Conservation (phyloP, 2,329 filamentous ascomycete species). For the Colletotrichum sp. region DNA sequence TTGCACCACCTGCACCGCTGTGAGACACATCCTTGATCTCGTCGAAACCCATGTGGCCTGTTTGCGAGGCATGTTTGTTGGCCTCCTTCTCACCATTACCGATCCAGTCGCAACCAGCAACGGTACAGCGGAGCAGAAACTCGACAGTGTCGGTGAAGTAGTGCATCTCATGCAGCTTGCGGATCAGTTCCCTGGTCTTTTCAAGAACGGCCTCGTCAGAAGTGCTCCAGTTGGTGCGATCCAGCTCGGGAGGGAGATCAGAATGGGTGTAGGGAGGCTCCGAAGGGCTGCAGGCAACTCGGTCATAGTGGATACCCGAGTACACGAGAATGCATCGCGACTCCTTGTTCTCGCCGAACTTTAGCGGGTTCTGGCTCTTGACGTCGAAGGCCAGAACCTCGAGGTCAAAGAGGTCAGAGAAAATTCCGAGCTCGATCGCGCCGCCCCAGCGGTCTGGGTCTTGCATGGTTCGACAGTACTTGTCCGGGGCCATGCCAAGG, state of each 20-base stretch:
- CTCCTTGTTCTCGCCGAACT: slow-evolving; percentile 77
- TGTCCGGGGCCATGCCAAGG: slow-evolving; percentile 72
- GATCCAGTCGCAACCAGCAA: slow-evolving; percentile 65
- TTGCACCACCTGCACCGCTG: background rate
- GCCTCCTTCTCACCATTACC: slow-evolving; percentile 71
- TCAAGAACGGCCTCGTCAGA: slow-evolving; percentile 71
- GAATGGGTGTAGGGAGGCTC: slow-evolving; percentile 60
- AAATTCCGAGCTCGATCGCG: slow-evolving; percentile 85
- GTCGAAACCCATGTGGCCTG: slow-evolving; percentile 64
- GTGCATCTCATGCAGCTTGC: slow-evolving; percentile 69
- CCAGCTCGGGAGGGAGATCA: slow-evolving; percentile 72
- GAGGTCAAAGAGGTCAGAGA: slow-evolving; percentile 83
- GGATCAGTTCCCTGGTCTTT: slow-evolving; percentile 68
- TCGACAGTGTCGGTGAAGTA: slow-evolving; percentile 90
- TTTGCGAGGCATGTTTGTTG: slow-evolving; percentile 64
- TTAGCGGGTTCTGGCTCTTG: slow-evolving; percentile 41
- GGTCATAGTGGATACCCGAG: slow-evolving; percentile 93
- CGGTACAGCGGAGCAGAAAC: slow-evolving; percentile 79
- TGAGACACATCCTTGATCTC: slow-evolving; percentile 71
- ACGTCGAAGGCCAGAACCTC: slow-evolving; percentile 89
- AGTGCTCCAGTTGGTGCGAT: slow-evolving; percentile 65
- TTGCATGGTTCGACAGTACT: slow-evolving; percentile 84
- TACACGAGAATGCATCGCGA: slow-evolving; percentile 84
- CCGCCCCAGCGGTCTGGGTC: slow-evolving; percentile 87
- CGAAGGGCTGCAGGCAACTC: slow-evolving; percentile 76